Evolutionary conservation across 495 filamentous ascomycete genomes (phyloP).

Genomic region (Terfezia claveryi): DNA sequence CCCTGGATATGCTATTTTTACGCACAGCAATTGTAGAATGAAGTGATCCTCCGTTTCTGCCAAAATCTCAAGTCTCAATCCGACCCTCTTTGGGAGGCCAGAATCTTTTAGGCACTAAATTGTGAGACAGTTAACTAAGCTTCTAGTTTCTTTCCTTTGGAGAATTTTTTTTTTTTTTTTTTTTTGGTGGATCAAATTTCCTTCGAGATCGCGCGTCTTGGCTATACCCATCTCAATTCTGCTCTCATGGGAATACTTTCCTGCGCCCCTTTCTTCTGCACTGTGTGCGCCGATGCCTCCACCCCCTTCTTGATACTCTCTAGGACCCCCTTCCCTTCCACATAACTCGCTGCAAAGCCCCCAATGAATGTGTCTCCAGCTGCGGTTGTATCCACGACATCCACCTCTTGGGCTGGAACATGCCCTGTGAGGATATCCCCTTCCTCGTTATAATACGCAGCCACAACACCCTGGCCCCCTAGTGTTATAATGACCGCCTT

Average conservation of each 20-base stretch:
- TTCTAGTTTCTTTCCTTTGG: too few relatives aligned
- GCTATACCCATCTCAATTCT: background rate
- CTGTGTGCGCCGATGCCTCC: background rate
- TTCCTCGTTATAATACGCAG: constrained; percentile 26
- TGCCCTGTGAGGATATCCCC: constrained; percentile 21
- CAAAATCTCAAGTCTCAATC: too few relatives aligned
- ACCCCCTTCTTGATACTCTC: background rate
- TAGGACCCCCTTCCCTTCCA: constrained; percentile 23
- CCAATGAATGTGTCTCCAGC: constrained; percentile 93
- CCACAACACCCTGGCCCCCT: constrained; percentile 41
- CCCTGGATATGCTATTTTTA: too few relatives aligned
- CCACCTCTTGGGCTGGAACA: constrained; percentile 34
- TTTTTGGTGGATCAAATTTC: too few relatives aligned
- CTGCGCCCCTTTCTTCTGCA: background rate
- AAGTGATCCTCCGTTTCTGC: too few relatives aligned
- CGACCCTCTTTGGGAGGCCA: too few relatives aligned
- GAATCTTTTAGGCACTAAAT: too few relatives aligned
- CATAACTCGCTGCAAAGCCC: constrained; percentile 51
- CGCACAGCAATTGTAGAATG: too few relatives aligned
- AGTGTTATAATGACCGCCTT: constrained; percentile 63
- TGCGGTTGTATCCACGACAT: constrained; percentile 79
- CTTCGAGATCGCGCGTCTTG: too few relatives aligned
- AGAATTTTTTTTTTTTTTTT: too few relatives aligned
- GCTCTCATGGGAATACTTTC: background rate
- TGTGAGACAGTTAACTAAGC: too few relatives aligned